These are phyloP conservation scores for Mycosarcoma mackinlayi DNA, from an alignment of 1,284 basidiomycete genomes.

Conservation along the genomic window DNA sequence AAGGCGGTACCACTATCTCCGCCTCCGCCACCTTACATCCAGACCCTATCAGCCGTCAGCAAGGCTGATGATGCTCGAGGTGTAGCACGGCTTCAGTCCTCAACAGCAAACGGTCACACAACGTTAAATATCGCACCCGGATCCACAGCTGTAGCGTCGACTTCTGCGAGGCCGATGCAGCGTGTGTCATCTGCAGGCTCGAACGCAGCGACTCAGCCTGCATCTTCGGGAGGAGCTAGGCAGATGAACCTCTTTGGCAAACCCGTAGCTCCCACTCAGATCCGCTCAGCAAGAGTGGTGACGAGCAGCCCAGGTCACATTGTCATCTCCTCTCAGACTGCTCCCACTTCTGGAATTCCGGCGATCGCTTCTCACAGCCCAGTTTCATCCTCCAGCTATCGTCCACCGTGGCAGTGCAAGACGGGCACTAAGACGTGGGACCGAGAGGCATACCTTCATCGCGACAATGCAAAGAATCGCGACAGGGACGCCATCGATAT, in stretches of 20 bases:
- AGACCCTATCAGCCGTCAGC: constrained; percentile 9
- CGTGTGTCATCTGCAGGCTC: constrained; percentile 18
- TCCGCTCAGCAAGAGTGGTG: constrained; percentile 22
- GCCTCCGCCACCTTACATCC: constrained; percentile 14
- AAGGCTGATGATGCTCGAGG: background rate
- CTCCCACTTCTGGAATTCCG: constrained; percentile 4
- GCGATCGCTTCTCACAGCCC: background rate
- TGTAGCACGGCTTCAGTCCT: constrained; percentile 5
- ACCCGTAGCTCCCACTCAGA: constrained; percentile 14
- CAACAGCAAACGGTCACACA: constrained; percentile 2
- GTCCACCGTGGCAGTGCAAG: constrained; percentile 24
- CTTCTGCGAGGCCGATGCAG: constrained; percentile 28
- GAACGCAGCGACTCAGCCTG: constrained; percentile 13
- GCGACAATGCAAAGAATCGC: constrained; percentile 41
- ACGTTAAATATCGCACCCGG: constrained; percentile 6
- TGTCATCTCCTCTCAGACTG: constrained; percentile 41
- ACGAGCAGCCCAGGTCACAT: constrained; percentile 38
- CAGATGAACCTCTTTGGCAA: constrained; percentile 48
- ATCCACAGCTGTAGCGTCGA: constrained; percentile 16
- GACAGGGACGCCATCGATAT: constrained; percentile 37
- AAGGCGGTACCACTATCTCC: background rate
- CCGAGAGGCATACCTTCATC: constrained; percentile 38
- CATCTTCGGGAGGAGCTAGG: constrained; percentile 21
- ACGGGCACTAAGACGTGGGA: constrained; percentile 51
- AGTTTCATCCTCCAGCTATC: background rate